These are phyloP conservation scores for Russula virescens DNA, from an alignment of 768 basidiomycete genomes.

Conservation along the genomic window DNA sequence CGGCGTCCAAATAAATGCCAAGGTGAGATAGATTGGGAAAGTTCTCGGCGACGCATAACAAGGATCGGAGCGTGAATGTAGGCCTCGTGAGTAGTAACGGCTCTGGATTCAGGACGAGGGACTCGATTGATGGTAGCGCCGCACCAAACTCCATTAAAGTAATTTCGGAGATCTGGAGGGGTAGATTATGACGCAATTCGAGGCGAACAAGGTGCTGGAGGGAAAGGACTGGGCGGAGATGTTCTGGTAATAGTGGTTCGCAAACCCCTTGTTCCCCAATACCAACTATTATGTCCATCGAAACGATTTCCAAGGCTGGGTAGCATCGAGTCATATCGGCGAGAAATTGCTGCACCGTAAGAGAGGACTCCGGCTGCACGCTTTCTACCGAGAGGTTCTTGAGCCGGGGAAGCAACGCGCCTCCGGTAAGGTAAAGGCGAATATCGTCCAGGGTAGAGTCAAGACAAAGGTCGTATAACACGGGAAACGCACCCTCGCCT, in stretches of 20 bases:
- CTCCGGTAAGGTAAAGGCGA: slow-evolving; percentile 17
- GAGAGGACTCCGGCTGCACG: slow-evolving; percentile 4
- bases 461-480: slow-evolving; percentile 20
- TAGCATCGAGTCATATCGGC: slow-evolving; percentile 16
- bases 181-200: slow-evolving; percentile 23
- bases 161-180: slow-evolving; percentile 20
- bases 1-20: slow-evolving; percentile 22
- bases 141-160: slow-evolving; percentile 18
- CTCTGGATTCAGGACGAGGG: slow-evolving; percentile 22
- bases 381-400: slow-evolving; percentile 16
- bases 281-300: slow-evolving; percentile 18
- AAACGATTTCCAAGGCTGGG: slow-evolving; percentile 13
- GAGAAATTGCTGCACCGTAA: slow-evolving; percentile 13
- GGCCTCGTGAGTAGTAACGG: slow-evolving; percentile 19
- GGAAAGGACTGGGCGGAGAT: slow-evolving; percentile 19
- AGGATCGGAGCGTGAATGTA: slow-evolving; percentile 3
- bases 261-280: slow-evolving; percentile 4
- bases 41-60: slow-evolving; percentile 6
- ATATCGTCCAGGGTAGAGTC: slow-evolving; percentile 19
- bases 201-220: slow-evolving; percentile 18
- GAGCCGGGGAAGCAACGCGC: slow-evolving; percentile 15
- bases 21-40: slow-evolving; percentile 19
- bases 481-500: slow-evolving; percentile 19
- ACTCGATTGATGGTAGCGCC: slow-evolving; percentile 15
- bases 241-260: slow-evolving; percentile 10